Conservation (phyloP, 805 yeast species). For the Cyberlindnera maritima region DNA sequence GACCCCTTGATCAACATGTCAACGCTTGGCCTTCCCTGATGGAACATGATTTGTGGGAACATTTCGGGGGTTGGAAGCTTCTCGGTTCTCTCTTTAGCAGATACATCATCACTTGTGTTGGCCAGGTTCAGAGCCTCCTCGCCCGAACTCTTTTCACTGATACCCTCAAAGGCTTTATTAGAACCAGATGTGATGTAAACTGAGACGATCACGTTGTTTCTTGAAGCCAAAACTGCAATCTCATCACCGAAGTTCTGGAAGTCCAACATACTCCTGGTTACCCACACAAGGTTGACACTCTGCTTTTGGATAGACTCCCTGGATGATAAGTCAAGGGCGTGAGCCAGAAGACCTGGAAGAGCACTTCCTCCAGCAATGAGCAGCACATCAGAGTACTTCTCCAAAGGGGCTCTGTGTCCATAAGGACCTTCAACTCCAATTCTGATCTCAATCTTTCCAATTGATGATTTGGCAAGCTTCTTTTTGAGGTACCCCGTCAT, state of each 20-base stretch:
- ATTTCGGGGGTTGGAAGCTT: background rate
- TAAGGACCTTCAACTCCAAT: slow-evolving; percentile 63
- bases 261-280: slow-evolving; percentile 49
- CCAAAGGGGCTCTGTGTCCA: slow-evolving; percentile 42
- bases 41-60: slow-evolving; percentile 28
- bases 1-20: slow-evolving; percentile 35
- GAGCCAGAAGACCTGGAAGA: slow-evolving; percentile 48
- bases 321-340: slow-evolving; percentile 32
- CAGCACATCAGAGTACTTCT: slow-evolving; percentile 36
- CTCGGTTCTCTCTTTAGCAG: background rate
- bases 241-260: slow-evolving; percentile 48
- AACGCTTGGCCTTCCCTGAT: slow-evolving; percentile 47
- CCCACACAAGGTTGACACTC: slow-evolving; percentile 57
- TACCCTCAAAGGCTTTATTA: background rate
- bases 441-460: slow-evolving; percentile 30
- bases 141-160: background rate
- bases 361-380: slow-evolving; percentile 54
- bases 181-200: slow-evolving; percentile 34
- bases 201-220: slow-evolving; percentile 29
- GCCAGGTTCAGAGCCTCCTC: background rate
- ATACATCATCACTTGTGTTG: slow-evolving; percentile 16
- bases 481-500: slow-evolving; percentile 44
- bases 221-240: slow-evolving; percentile 28
- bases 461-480: slow-evolving; percentile 28
- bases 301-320: slow-evolving; percentile 28